Base-by-base conservation (phyloP, 768 basidiomycete genomes). In the Lentinula edodes region DNA sequence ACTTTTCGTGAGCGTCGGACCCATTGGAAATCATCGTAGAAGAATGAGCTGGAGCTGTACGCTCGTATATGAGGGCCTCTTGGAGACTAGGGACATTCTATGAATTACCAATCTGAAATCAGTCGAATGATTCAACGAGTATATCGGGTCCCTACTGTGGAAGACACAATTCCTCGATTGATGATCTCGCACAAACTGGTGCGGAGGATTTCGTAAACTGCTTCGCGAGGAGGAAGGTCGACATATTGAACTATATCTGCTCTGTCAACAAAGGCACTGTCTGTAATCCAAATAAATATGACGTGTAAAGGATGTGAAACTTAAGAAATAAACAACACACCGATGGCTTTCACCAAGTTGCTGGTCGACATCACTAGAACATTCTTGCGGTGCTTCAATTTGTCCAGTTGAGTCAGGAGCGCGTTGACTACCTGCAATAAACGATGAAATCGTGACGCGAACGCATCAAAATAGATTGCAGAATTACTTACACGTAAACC, bases 171-270 rank as follows among this genome's bases (percentile, higher is more conserved):
- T 2, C 89, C 85, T 63, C 85, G 88, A 15, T 74, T 71, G 64
- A 93, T 80, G 61, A 99, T 85, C 71, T 98, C 96, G 34, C 78
- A 74, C 13, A 99, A 76, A 68, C 91, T 95, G 5, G 85, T 86
- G 6, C 88, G 82, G 34, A 98, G 75, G 65, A 99, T 98, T 72
- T 94, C 91, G 74, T 97, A 98, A 52, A 98, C 84, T 0, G 95
- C 97, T 64, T 95, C 90, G 15, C 88, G 83, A 5, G 95, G 88
- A 1, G 97, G 97, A 6, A 94, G 80, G 65, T 95, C 95, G 18
- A 98, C 82, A 68, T 93, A 97, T 78, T 96, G 95, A 18, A 97
- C 86, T 53, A 98, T 94, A 68, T 99, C 97, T 8, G 96, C 97
- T 43, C 97, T 89, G 70, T 98, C 97, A 52, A 98, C 87, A 70